phyloP scores from a whole-genome alignment of 2,329 filamentous ascomycete species.

The Aspergillus texensis region DNA sequence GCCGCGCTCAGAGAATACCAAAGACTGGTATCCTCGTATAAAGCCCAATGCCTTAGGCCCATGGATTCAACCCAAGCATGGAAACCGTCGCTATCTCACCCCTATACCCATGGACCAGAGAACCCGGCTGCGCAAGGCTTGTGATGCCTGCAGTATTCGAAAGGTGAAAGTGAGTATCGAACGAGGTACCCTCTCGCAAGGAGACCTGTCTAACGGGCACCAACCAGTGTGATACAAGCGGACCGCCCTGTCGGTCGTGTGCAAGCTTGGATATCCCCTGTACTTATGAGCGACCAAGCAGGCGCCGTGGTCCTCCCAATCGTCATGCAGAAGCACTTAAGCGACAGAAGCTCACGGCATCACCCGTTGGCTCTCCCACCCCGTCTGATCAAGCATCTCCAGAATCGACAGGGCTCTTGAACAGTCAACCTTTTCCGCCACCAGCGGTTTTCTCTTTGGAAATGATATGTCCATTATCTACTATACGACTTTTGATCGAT shows the following conservation, averaged over 20 bases:
- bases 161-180: constrained; percentile 53
- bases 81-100: constrained; percentile 21
- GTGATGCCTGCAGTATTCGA: constrained; percentile 56
- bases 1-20: constrained; percentile 1
- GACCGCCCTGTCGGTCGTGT: constrained; percentile 68
- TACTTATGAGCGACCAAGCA: constrained; percentile 66
- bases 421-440: constrained; percentile 32
- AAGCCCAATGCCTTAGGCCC: constrained; percentile 11
- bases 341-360: constrained; percentile 55
- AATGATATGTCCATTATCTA: constrained; percentile 47
- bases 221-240: constrained; percentile 63
- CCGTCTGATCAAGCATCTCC: constrained; percentile 47
- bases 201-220: constrained; percentile 7
- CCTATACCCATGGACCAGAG: constrained; percentile 38
- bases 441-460: constrained; percentile 53
- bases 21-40: not conserved
- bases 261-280: constrained; percentile 67
- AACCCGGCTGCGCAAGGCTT: constrained; percentile 53
- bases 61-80: constrained; percentile 27
- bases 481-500: constrained; percentile 45
- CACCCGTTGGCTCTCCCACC: constrained; percentile 39
- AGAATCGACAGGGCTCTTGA: constrained; percentile 30
- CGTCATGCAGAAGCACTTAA: constrained; percentile 69
- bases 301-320: constrained; percentile 67
- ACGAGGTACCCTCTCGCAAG: not conserved